These are phyloP conservation scores for Sporobolomyces phaffii DNA, from an alignment of 768 basidiomycete genomes.

Conservation along the genomic window DNA sequence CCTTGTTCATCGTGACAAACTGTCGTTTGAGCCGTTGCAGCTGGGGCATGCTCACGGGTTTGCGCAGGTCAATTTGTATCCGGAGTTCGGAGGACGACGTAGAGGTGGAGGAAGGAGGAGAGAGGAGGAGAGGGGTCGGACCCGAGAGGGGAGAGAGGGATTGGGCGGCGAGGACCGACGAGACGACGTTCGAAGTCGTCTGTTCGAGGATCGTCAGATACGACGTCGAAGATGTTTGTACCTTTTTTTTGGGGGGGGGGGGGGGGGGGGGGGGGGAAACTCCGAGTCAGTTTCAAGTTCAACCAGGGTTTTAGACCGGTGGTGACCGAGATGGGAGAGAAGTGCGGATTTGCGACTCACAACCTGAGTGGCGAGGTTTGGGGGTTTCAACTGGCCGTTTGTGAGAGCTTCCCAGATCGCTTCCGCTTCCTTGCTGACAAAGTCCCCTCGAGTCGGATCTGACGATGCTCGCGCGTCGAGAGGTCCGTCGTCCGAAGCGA, in stretches of 20 bases:
- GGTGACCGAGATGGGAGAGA: not conserved
- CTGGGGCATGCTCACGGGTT: slow-evolving; percentile 71
- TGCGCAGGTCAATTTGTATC: slow-evolving; percentile 59
- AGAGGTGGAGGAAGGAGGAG: slow-evolving; percentile 47
- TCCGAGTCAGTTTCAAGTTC: no score
- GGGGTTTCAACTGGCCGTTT: slow-evolving; percentile 72
- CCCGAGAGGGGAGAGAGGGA: slow-evolving; percentile 51
- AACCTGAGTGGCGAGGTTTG: slow-evolving; percentile 72
- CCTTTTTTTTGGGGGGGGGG: no score
- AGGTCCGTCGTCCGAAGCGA: slow-evolving; percentile 60
- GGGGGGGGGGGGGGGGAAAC: no score
- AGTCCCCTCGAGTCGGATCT: not conserved
- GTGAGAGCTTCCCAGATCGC: slow-evolving; percentile 77
- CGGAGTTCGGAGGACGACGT: slow-evolving; percentile 45
- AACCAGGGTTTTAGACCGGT: no score
- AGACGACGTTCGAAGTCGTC: slow-evolving; percentile 63
- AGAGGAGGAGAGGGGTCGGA: slow-evolving; percentile 54
- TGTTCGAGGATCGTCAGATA: slow-evolving; percentile 79
- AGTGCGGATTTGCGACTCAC: no score
- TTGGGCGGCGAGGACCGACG: slow-evolving; percentile 64
- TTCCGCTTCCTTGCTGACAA: slow-evolving; percentile 42
- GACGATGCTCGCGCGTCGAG: not conserved
- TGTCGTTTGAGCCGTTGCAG: slow-evolving; percentile 84
- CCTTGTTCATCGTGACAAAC: slow-evolving; percentile 82
- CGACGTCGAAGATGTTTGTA: slow-evolving; percentile 74